Conservation (phyloP, 225 moss, liverwort and hornwort genomes). For the Polytrichum commune region DNA sequence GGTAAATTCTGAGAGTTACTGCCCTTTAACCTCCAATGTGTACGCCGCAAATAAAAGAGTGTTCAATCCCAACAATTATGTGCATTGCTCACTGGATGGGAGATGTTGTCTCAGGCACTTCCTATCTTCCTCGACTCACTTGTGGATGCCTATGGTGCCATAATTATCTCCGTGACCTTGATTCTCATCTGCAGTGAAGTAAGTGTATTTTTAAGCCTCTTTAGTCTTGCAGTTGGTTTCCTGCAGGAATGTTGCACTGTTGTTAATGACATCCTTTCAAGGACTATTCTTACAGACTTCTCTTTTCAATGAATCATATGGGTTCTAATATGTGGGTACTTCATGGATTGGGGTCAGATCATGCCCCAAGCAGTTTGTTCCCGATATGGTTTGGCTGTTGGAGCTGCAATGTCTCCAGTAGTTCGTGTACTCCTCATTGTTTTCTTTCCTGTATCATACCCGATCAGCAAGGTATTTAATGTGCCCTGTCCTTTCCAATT, state of each 20-base stretch:
- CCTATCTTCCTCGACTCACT: conserved; percentile 84
- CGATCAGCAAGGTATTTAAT: conserved; percentile 66
- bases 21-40: background rate
- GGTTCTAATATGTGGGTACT: background rate
- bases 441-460: conserved; percentile 67
- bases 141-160: conserved; percentile 71
- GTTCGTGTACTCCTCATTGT: conserved; percentile 57
- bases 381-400: conserved; percentile 78
- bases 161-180: conserved; percentile 85
- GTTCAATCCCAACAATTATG: background rate
- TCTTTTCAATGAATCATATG: too few species aligned
- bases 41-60: background rate
- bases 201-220: conserved; percentile 10
- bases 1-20: background rate
- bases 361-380: conserved; percentile 85
- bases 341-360: conserved; percentile 37
- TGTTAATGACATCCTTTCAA: too few species aligned
- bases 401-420: conserved; percentile 61
- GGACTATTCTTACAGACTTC: background rate
- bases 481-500: too few species aligned
- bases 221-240: background rate
- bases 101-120: conserved; percentile 53
- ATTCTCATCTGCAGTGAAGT: conserved; percentile 83
- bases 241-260: background rate
- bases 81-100: background rate